Evolutionary conservation across 2,329 filamentous ascomycete species (phyloP).

Genomic region (Fusarium paranaense): DNA sequence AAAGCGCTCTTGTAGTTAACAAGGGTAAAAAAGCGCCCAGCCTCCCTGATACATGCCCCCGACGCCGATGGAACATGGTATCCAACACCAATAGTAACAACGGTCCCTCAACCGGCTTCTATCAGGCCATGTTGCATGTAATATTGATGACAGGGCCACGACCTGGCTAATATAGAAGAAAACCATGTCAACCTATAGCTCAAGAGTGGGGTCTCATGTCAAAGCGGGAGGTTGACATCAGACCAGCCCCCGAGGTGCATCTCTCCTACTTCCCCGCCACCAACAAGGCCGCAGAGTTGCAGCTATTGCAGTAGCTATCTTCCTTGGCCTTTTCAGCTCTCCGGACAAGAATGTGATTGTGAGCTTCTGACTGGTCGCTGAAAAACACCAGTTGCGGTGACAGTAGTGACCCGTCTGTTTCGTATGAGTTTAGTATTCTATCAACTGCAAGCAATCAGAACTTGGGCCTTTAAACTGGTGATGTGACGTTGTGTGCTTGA

Average conservation of each 20-base stretch:
- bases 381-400: not conserved
- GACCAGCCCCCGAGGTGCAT: not conserved
- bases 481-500: not conserved
- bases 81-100: constrained; percentile 45
- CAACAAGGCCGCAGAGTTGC: not conserved
- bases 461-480: not conserved
- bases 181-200: not conserved
- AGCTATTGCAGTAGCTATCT: not conserved
- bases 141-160: not conserved
- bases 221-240: not conserved
- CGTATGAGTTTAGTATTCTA: not conserved
- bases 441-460: not conserved
- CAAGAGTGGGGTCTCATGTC: not conserved
- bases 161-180: not conserved
- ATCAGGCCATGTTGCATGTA: not conserved
- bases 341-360: not conserved
- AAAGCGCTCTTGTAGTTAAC: no score
- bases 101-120: not conserved
- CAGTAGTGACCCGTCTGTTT: not conserved
- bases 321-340: not conserved
- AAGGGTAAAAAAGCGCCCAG: not conserved
- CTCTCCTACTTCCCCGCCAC: not conserved
- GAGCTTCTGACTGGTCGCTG: not conserved
- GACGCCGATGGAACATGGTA: not conserved
- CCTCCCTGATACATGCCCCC: not conserved